phyloP scores from a whole-genome alignment of 805 yeast species.

The Wickerhamiella brachini region DNA sequence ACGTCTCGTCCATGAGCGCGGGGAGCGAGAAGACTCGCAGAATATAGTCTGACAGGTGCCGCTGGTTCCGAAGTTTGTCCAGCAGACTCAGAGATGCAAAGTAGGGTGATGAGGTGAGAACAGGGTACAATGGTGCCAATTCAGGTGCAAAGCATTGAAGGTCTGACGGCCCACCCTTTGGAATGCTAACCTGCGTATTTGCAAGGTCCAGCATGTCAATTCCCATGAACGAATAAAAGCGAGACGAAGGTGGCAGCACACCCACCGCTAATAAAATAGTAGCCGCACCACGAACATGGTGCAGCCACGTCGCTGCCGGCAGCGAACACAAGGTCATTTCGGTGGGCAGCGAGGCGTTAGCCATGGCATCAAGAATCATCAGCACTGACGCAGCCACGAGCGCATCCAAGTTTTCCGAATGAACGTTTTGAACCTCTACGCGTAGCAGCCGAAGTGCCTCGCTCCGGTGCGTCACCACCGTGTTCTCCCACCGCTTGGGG shows the following conservation, averaged over 20 bases:
- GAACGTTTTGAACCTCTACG: slow-evolving; percentile 74
- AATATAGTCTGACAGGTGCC: slow-evolving; percentile 74
- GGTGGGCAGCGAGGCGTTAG: slow-evolving; percentile 63
- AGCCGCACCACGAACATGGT: slow-evolving; percentile 94
- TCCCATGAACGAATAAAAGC: slow-evolving; percentile 59
- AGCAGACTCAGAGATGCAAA: slow-evolving; percentile 74
- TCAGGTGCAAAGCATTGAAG: slow-evolving; percentile 66
- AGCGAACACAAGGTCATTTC: slow-evolving; percentile 38
- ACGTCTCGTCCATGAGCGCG: slow-evolving; percentile 71
- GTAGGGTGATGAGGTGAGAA: slow-evolving; percentile 70
- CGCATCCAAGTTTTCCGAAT: slow-evolving; percentile 71
- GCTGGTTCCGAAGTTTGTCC: slow-evolving; percentile 64
- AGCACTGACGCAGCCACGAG: slow-evolving; percentile 84
- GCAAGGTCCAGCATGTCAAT: slow-evolving; percentile 85
- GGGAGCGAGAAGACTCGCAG: slow-evolving; percentile 85
- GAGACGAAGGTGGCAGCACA: slow-evolving; percentile 62
- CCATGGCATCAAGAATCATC: slow-evolving; percentile 82
- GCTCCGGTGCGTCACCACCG: slow-evolving; percentile 70
- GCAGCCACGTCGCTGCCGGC: slow-evolving; percentile 93
- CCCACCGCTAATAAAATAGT: slow-evolving; percentile 93
- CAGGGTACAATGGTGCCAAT: slow-evolving; percentile 76
- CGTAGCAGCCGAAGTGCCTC: slow-evolving; percentile 71
- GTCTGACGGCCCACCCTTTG: background rate
- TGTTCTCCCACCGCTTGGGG: slow-evolving; percentile 26
- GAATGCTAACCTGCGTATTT: slow-evolving; percentile 30